Evolutionary conservation across 352 stramenopile genomes (phyloP).

Genomic region (Halophytophthora batemanensis): DNA sequence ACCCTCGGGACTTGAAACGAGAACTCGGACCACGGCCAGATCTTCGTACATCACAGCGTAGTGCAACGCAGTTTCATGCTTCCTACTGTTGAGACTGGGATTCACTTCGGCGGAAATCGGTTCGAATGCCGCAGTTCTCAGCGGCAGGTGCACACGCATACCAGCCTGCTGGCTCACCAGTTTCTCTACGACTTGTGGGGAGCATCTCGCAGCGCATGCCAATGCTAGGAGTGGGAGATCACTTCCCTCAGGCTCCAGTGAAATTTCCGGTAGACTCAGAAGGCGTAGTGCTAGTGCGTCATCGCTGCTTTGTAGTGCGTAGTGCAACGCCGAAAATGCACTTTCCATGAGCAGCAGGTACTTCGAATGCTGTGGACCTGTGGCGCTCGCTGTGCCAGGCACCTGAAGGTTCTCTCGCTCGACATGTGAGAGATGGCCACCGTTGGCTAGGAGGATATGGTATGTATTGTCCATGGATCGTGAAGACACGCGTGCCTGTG

Average conservation of each 20-base stretch:
- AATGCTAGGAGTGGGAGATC: slow-evolving; percentile 56
- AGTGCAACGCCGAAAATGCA: slow-evolving; percentile 55
- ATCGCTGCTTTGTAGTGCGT: slow-evolving; percentile 52
- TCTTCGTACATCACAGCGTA: slow-evolving; percentile 71
- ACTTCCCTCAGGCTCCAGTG: slow-evolving; percentile 41
- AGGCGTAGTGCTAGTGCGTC: slow-evolving; percentile 29
- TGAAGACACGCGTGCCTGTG: slow-evolving; percentile 40
- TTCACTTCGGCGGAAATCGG: slow-evolving; percentile 11
- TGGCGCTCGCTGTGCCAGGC: slow-evolving; percentile 2
- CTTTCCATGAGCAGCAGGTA: slow-evolving; percentile 53
- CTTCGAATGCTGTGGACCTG: slow-evolving; percentile 18
- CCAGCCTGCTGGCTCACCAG: slow-evolving; percentile 54
- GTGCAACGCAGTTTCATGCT: slow-evolving; percentile 55
- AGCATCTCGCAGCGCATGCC: slow-evolving; percentile 47
- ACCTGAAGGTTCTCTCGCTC: slow-evolving; percentile 35
- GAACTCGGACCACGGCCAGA: slow-evolving; percentile 26
- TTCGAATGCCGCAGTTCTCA: slow-evolving; percentile 28
- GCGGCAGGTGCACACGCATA: slow-evolving; percentile 55
- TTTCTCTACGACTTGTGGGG: slow-evolving; percentile 31
- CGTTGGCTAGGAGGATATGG: slow-evolving; percentile 50
- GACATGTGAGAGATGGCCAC: slow-evolving; percentile 36
- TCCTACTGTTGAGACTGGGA: slow-evolving; percentile 26
- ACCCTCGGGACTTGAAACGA: slow-evolving; percentile 23
- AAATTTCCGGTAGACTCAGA: slow-evolving; percentile 26
- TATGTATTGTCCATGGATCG: slow-evolving; percentile 48